A percentile compares a stretch with the other conserved stretches of the same genome.
Evolutionary conservation across 2,329 filamentous ascomycete genomes (phyloP).

Genomic region (Cladosporium velox): DNA sequence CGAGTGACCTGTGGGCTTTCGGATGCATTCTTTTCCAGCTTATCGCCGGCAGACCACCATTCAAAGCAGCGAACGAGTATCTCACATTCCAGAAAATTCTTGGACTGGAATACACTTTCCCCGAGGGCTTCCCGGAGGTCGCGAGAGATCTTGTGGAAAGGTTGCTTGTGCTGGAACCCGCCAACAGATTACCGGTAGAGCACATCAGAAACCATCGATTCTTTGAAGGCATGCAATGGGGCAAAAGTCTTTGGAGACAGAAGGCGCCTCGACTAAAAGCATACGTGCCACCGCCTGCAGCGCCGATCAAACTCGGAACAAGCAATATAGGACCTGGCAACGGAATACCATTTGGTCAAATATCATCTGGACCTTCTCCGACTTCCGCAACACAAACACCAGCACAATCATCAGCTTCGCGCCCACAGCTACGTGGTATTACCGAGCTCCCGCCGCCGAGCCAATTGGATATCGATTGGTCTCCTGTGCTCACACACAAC

Average conservation of each 20-base stretch:
- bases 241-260: constrained; percentile 80
- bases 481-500: constrained; percentile 82
- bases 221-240: constrained; percentile 84
- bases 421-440: constrained; percentile 77
- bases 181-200: constrained; percentile 82
- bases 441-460: constrained; percentile 96
- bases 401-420: constrained; percentile 25
- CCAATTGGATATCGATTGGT: constrained; percentile 98
- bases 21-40: constrained; percentile 98
- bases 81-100: constrained; percentile 99
- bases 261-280: constrained; percentile 86
- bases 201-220: constrained; percentile 97
- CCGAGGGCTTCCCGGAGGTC: constrained; percentile 78
- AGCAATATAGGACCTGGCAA: constrained; percentile 25
- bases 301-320: constrained; percentile 36
- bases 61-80: constrained; percentile 95
- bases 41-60: constrained; percentile 90
- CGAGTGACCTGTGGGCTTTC: constrained; percentile 97
- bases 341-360: constrained; percentile 34
- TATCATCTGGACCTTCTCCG: constrained; percentile 35
- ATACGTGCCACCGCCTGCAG: constrained; percentile 66
- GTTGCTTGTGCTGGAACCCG: constrained; percentile 84
- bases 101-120: constrained; percentile 89
- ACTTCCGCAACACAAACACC: constrained; percentile 18
- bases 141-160: constrained; percentile 89